Conservation (phyloP, 2,329 filamentous ascomycete genomes). For the Cladophialophora carrionii region DNA sequence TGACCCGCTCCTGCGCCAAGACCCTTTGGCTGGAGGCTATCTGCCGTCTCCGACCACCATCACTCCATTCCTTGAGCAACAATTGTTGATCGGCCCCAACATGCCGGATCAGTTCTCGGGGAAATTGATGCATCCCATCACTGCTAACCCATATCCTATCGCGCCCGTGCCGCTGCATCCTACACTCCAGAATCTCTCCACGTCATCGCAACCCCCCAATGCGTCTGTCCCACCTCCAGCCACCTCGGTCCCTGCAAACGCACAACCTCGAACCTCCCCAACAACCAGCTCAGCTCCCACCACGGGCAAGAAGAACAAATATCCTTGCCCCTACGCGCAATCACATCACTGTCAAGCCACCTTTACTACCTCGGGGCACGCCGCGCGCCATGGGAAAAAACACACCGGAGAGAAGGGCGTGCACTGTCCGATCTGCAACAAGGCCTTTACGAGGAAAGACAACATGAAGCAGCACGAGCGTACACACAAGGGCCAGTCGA, state of each 20-base stretch:
- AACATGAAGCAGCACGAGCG: constrained; percentile 72
- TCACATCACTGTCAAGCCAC: constrained; percentile 63
- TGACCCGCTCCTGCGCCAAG: constrained; percentile 37
- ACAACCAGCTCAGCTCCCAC: constrained; percentile 19
- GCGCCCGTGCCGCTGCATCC: constrained; percentile 25
- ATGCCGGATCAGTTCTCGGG: constrained; percentile 29
- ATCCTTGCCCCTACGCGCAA: constrained; percentile 66
- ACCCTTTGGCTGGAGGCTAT: constrained; percentile 29
- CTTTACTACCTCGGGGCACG: constrained; percentile 69
- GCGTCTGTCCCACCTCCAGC: constrained; percentile 19
- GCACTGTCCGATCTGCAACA: constrained; percentile 69
- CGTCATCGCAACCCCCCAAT: constrained; percentile 19
- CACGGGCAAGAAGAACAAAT: constrained; percentile 61
- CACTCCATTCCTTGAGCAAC: constrained; percentile 38
- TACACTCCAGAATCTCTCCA: constrained; percentile 22
- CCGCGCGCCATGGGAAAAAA: constrained; percentile 69
- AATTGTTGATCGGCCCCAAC: constrained; percentile 32
- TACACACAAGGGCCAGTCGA: constrained; percentile 54
- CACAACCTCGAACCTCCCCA: constrained; percentile 26
- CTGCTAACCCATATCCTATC: constrained; percentile 29
- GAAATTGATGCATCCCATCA: constrained; percentile 23
- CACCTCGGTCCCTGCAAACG: constrained; percentile 15
- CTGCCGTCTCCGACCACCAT: constrained; percentile 38
- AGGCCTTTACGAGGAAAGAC: constrained; percentile 69
- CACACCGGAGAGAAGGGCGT: constrained; percentile 70